A percentile compares a stretch with the other conserved stretches of the same genome.
Evolutionary conservation across 2,329 filamentous ascomycete genomes (phyloP).

Genomic region (Exophiala calicioides): DNA sequence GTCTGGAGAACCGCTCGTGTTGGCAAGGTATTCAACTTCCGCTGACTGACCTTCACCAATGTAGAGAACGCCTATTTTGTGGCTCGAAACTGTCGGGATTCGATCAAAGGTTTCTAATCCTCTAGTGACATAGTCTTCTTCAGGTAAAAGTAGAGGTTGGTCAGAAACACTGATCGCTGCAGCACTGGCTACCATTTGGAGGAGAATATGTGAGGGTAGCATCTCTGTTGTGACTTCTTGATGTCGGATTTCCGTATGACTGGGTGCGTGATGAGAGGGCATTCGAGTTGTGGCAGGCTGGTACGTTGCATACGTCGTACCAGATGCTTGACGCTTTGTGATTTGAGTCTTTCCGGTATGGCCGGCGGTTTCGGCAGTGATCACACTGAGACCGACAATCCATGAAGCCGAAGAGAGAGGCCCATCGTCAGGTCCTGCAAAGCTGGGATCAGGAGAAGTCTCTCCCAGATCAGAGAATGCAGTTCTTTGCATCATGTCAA

Average conservation of each 20-base stretch:
- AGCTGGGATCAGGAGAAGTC: slow-evolving; percentile 39
- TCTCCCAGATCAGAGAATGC: slow-evolving; percentile 84
- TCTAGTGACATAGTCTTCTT: slow-evolving; percentile 68
- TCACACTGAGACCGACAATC: slow-evolving; percentile 54
- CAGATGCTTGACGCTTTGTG: slow-evolving; percentile 53
- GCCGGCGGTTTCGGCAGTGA: slow-evolving; percentile 52
- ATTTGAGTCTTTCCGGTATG: slow-evolving; percentile 51
- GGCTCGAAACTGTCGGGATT: slow-evolving; percentile 85
- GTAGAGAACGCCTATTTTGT: slow-evolving; percentile 94
- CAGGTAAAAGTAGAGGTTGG: slow-evolving; percentile 74
- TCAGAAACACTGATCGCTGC: slow-evolving; percentile 50
- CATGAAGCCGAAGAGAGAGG: slow-evolving; percentile 50
- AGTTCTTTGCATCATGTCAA: slow-evolving; percentile 91
- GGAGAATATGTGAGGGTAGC: slow-evolving; percentile 49
- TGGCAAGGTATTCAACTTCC: slow-evolving; percentile 82
- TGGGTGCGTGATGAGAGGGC: slow-evolving; percentile 47
- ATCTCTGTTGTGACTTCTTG: slow-evolving; percentile 41
- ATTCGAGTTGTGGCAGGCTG: slow-evolving; percentile 49
- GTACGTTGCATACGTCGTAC: slow-evolving; percentile 52
- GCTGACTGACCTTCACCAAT: slow-evolving; percentile 81
- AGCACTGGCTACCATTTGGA: slow-evolving; percentile 47
- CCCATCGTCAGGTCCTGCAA: slow-evolving; percentile 43
- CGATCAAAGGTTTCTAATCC: slow-evolving; percentile 81
- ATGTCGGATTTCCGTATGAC: slow-evolving; percentile 42
- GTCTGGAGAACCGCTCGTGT: slow-evolving; percentile 80